Base-by-base conservation (phyloP, 306 rosid species). In the Gillenia trifoliata region DNA sequence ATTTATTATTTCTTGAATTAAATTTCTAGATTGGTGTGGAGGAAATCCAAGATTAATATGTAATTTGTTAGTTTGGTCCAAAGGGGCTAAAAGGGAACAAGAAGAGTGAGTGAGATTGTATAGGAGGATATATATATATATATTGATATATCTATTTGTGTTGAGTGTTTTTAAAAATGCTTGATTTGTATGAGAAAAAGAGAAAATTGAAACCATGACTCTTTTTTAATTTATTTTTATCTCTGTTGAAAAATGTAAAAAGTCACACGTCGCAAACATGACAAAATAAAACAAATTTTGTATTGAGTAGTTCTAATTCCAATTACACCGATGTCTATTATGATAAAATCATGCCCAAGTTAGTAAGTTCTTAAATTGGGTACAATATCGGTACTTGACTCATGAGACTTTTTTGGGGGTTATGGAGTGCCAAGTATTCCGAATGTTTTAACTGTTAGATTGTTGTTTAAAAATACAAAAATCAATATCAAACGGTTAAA, bases 51-150 rank as follows among this genome's bases (percentile, higher is more conserved):
- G 41, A 31, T 63, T 72, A 6, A 34, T 66, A 75, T 84, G 19
- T 13, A 43, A 77, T 83, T 86, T 81, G 64, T 81, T 76, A 74
- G 28, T 63, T 86, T 83, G 85, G 90, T 91, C 96, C 96, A 64
- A 88, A 87, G 88, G 93, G 90, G 82, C 91, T 66, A 22, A 68
- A 76, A 45, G 55, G 71, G 67, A 69, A 76, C 71, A 83, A 76
- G 83, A 77, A 74, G 87, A 88, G 84, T 65, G 87, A 81, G 60
- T 55, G 85, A 71, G 47, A 20, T 85, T 92, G 92, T 92, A 88
- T 86, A 90, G 94, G 83, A 90, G 94, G 96, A 86, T 73, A 76
- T 90, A 6, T 57, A 12, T 55, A 8, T 55, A 72, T 47, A 15
- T 47, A 52, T 55, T n/a, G 13, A 49, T 68, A 78, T 76, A 7